A percentile compares a stretch with the other conserved stretches of the same genome.
These are phyloP conservation scores for Naganishia antarctica DNA, from an alignment of 768 basidiomycete genomes.

Conservation along the genomic window DNA sequence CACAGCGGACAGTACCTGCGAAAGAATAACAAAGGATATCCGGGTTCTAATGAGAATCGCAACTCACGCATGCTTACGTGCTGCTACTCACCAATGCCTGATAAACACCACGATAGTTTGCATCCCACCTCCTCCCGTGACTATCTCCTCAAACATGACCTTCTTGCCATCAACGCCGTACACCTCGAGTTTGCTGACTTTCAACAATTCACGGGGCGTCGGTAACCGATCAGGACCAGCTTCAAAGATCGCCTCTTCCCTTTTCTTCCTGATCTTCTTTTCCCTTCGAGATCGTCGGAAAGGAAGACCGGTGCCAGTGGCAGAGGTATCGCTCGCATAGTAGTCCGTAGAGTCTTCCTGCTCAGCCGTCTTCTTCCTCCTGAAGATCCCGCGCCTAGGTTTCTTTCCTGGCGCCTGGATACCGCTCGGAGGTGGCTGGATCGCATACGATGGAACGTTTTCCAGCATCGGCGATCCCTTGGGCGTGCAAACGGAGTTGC, in stretches of 20 bases:
- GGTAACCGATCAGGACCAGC: conserved; percentile 51
- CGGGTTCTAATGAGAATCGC: too few species aligned
- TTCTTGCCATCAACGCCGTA: conserved; percentile 64
- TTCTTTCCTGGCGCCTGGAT: too few species aligned
- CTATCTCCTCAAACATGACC: conserved; percentile 64
- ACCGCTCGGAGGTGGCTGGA: too few species aligned
- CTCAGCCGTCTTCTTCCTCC: too few species aligned
- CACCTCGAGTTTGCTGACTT: conserved; percentile 62
- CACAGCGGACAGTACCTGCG: conserved; percentile 61
- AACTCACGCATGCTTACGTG: too few species aligned
- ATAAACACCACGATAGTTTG: conserved; percentile 77
- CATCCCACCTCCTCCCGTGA: conserved; percentile 44
- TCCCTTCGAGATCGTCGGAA: not conserved
- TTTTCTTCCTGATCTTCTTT: conserved; percentile 24
- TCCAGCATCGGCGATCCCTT: too few species aligned
- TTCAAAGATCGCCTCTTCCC: conserved; percentile 42
- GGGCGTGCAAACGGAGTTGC: too few species aligned
- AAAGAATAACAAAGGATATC: not conserved
- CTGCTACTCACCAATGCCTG: conserved; percentile 71
- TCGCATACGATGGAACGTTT: too few species aligned
- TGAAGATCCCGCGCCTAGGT: too few species aligned
- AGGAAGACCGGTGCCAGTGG: too few species aligned
- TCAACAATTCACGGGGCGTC: conserved; percentile 57
- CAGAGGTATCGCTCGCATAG: too few species aligned
- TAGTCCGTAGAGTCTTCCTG: too few species aligned